Base-by-base conservation (phyloP, 441 rosid genomes). In the Pelargonium citronellum region DNA sequence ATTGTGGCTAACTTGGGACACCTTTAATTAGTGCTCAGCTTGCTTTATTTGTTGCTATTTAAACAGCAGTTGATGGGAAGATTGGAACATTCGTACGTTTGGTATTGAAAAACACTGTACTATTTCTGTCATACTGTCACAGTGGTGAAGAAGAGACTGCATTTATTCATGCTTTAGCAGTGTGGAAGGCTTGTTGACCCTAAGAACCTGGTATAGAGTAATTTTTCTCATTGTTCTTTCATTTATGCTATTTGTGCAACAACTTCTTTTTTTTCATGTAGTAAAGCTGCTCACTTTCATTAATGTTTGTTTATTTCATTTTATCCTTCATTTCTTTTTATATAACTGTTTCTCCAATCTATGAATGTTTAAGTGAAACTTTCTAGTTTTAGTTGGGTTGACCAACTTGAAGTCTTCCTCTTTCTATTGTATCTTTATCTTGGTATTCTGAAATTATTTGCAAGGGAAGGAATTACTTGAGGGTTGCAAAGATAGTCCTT, bases 1-100 rank as follows among this genome's bases (percentile, higher is more conserved):
- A 12, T 6, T 46, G 13, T 46, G 51, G n/a, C 51, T 46, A 46
- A 15, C 58, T 53, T 53, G 62, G 55, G 15, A 4, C 55, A 13
- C 55, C 15, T 7, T 37, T 37, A 37, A n/a, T 49, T 49, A 13
- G 15, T 11, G 15, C 16, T 49, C 15, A 13, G 55, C n/a, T 13
- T n/a, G 58, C 58, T n/a, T 51, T 51, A 51, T 15, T 51, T 51
- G 58, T 51, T 62, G 15, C 65, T 62, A 62, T 7, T 24, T 24
- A 62, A 62, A 37, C 41, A 62, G 39, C 6, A 12, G 16, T 27
- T 24, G 8, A 34, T 62, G n/a, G 27, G 63, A 19, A 58, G 30
- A 22, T 58, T 19, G 61, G 61, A 7, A 6, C 63, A 17, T 58
- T 7, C 3, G 22, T 58, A 19, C 8, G 63, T 17, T 57, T 57